These are phyloP conservation scores for Tolypocladium pustulatum DNA, from an alignment of 2,329 filamentous ascomycete species.

Conservation along the genomic window DNA sequence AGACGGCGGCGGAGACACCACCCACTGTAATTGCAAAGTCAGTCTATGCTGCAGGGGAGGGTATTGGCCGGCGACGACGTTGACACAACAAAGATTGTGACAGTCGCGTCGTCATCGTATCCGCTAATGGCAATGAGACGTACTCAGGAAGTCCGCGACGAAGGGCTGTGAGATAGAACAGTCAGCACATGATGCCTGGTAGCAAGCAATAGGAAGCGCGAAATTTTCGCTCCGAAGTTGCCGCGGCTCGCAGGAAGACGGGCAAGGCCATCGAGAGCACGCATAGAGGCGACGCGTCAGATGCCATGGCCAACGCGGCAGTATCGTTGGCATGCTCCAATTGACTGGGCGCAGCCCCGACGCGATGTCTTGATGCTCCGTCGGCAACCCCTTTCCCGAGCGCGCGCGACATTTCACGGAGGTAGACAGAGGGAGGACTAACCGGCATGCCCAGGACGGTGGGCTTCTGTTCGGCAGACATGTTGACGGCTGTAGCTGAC, in stretches of 20 bases:
- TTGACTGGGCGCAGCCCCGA: slow-evolving; percentile 7
- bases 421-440: slow-evolving; percentile 25
- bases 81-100: neutral
- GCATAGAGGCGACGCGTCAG: neutral
- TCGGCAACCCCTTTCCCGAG: slow-evolving; percentile 11
- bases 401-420: slow-evolving; percentile 16
- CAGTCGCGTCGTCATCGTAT: neutral
- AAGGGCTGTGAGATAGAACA: slow-evolving; percentile 56
- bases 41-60: slow-evolving; percentile 6
- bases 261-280: neutral
- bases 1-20: slow-evolving; percentile 99
- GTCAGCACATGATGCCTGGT: slow-evolving; percentile 21
- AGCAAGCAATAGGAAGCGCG: neutral
- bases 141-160: slow-evolving; percentile 98
- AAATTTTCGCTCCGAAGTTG: slow-evolving; percentile 7
- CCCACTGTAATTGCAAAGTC: slow-evolving; percentile 56
- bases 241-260: neutral
- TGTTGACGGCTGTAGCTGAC: slow-evolving; percentile 32
- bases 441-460: slow-evolving; percentile 60
- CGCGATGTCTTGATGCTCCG: slow-evolving; percentile 5
- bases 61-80: neutral
- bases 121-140: slow-evolving; percentile 31
- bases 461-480: slow-evolving; percentile 45
- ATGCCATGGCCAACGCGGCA: neutral
- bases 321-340: slow-evolving; percentile 5